phyloP scores from a whole-genome alignment of 495 filamentous ascomycete species.

The Astrothelium subdiscretum region DNA sequence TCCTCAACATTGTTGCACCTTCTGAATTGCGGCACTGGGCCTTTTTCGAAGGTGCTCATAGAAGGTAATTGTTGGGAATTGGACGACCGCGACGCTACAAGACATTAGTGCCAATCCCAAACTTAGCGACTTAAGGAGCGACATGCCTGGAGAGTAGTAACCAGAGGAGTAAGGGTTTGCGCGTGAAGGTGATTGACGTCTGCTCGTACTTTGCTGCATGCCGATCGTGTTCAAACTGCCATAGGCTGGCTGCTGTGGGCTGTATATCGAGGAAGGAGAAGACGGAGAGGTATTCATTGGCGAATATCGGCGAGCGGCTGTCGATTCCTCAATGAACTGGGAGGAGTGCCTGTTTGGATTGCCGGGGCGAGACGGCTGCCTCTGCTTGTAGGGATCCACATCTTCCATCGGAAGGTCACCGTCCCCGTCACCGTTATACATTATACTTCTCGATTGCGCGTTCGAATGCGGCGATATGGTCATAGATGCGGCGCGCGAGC shows the following conservation, averaged over 20 bases:
- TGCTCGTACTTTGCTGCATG: conserved; percentile 18
- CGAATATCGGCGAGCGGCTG: conserved; percentile 83
- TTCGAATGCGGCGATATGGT: conserved; percentile 20
- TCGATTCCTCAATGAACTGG: conserved; percentile 63
- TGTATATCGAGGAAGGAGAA: conserved; percentile 45
- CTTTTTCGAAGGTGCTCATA: conserved; percentile 27
- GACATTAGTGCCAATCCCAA: background rate
- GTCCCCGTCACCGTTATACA: conserved; percentile 55
- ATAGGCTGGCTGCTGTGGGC: conserved; percentile 43
- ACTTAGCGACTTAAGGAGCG: conserved; percentile 21
- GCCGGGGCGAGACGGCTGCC: conserved; percentile 66
- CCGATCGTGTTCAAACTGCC: background rate
- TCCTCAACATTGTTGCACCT: conserved; percentile 62
- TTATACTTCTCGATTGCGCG: conserved; percentile 14
- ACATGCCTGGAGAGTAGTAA: conserved; percentile 12
- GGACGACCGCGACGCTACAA: background rate
- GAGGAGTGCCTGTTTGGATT: conserved; percentile 49
- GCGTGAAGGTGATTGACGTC: conserved; percentile 49
- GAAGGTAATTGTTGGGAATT: background rate
- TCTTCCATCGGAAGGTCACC: conserved; percentile 88
- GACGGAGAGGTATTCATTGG: conserved; percentile 76
- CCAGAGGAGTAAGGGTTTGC: conserved; percentile 42
- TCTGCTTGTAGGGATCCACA: conserved; percentile 70
- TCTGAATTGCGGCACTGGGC: conserved; percentile 78
- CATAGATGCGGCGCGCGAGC: conserved; percentile 24